Evolutionary conservation across 2,329 filamentous ascomycete species (phyloP).

Genomic region (Camptophora hylomeconis): DNA sequence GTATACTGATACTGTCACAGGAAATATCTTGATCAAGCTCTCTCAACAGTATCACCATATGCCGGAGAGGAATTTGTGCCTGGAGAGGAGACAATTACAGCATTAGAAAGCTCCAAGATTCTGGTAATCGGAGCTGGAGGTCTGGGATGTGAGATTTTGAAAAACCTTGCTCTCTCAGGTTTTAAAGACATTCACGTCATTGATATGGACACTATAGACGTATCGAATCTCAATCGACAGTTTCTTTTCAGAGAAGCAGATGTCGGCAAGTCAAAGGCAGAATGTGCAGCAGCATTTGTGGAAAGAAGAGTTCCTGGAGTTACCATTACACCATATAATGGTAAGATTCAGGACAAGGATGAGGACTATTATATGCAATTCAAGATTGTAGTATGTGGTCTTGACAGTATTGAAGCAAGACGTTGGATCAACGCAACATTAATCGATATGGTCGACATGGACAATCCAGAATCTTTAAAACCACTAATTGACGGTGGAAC

Average conservation of each 20-base stretch:
- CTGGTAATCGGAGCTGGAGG: slow-evolving; percentile 69
- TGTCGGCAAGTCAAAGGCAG: slow-evolving; percentile 86
- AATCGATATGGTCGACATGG: slow-evolving; percentile 75
- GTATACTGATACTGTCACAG: slow-evolving; percentile 33
- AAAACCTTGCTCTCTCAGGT: slow-evolving; percentile 86
- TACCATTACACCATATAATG: slow-evolving; percentile 84
- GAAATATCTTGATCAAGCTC: slow-evolving; percentile 72
- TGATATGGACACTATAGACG: slow-evolving; percentile 99
- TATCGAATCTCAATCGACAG: slow-evolving; percentile 94
- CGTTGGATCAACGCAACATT: slow-evolving; percentile 96
- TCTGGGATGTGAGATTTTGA: slow-evolving; percentile 89
- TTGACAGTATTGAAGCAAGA: slow-evolving; percentile 95
- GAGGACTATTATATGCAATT: slow-evolving; percentile 97
- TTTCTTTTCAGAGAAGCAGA: slow-evolving; percentile 89
- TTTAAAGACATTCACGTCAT: slow-evolving; percentile 98
- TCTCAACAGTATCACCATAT: slow-evolving; percentile 66
- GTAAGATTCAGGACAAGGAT: slow-evolving; percentile 92
- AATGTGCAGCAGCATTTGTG: slow-evolving; percentile 83
- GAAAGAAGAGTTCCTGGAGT: slow-evolving; percentile 81
- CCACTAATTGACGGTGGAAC: slow-evolving; percentile 94
- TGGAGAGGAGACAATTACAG: slow-evolving; percentile 39
- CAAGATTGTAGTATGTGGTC: slow-evolving; percentile 79
- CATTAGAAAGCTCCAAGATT: slow-evolving; percentile 58
- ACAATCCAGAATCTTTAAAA: slow-evolving; percentile 74
- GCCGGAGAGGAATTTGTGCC: slow-evolving; percentile 52